Evolutionary conservation across 306 rosid species (phyloP).

Genomic region (barrel medic (Medicago truncatula)): DNA sequence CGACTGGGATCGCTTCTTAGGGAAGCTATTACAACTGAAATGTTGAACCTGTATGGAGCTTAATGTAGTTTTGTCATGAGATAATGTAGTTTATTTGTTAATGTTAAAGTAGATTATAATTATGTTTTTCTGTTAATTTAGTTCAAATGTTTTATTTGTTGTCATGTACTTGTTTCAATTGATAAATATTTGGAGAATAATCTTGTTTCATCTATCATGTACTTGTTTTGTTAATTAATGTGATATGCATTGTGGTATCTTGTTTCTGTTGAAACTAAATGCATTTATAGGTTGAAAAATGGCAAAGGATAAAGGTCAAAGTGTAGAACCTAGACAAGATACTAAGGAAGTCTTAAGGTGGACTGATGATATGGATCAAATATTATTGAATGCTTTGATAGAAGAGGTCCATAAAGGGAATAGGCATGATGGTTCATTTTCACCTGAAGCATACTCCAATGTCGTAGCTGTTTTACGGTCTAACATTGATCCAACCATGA

Average conservation of each 20-base stretch:
- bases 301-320: background rate
- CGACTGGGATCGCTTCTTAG: no score
- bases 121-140: background rate
- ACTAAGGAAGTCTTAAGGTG: background rate
- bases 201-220: no score
- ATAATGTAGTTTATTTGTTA: background rate
- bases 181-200: background rate
- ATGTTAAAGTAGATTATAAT: background rate
- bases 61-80: background rate
- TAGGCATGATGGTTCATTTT: background rate
- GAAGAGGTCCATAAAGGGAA: background rate
- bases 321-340: background rate
- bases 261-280: background rate
- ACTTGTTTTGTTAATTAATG: no score
- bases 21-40: background rate
- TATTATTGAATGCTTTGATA: background rate
- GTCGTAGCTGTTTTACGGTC: background rate
- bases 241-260: background rate
- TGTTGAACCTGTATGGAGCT: background rate
- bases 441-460: background rate
- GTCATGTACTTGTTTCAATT: background rate
- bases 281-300: constrained; percentile 5
- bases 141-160: background rate
- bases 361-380: background rate
- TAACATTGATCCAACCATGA: background rate